phyloP scores from a whole-genome alignment of 371 early-diverging fungal species.

The Encephalitozoon intestinalis region DNA sequence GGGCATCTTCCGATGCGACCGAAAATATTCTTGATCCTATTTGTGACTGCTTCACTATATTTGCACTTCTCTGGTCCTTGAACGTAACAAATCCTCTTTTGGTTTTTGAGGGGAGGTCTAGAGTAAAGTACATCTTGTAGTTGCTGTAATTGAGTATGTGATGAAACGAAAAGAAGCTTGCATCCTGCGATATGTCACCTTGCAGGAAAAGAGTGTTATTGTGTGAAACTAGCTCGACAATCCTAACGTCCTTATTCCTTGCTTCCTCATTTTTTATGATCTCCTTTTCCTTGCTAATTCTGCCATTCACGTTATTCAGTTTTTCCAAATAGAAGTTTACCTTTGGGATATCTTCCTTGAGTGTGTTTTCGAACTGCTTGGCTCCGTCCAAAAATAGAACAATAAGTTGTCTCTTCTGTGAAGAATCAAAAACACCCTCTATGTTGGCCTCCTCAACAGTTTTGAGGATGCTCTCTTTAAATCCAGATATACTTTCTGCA shows the following conservation, averaged over 20 bases:
- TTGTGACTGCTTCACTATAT: conserved; percentile 51
- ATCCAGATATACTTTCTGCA: conserved; percentile 14
- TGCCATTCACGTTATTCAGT: conserved; percentile 17
- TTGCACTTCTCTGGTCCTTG: conserved; percentile 41
- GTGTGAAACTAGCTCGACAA: background rate
- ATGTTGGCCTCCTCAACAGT: background rate
- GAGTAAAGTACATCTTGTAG: conserved; percentile 42
- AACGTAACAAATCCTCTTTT: conserved; percentile 60
- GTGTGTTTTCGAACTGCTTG: conserved; percentile 5
- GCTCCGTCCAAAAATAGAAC: conserved; percentile 18
- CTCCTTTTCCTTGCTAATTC: conserved; percentile 38
- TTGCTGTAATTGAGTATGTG: conserved; percentile 42
- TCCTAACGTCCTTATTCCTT: conserved; percentile 10
- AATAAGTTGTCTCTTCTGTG: conserved; percentile 34
- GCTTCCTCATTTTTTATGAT: conserved; percentile 1
- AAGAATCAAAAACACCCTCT: conserved; percentile 10
- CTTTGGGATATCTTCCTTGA: background rate
- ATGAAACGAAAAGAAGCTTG: conserved; percentile 48
- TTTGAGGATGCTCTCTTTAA: background rate
- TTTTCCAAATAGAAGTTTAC: conserved; percentile 20
- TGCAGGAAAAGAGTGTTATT: conserved; percentile 37
- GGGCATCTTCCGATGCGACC: conserved; percentile 51
- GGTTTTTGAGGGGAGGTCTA: conserved; percentile 54
- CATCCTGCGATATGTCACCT: conserved; percentile 41
- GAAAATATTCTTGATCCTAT: conserved; percentile 58